Base-by-base conservation (phyloP, 768 basidiomycete species). In the Boletellus sp. region DNA sequence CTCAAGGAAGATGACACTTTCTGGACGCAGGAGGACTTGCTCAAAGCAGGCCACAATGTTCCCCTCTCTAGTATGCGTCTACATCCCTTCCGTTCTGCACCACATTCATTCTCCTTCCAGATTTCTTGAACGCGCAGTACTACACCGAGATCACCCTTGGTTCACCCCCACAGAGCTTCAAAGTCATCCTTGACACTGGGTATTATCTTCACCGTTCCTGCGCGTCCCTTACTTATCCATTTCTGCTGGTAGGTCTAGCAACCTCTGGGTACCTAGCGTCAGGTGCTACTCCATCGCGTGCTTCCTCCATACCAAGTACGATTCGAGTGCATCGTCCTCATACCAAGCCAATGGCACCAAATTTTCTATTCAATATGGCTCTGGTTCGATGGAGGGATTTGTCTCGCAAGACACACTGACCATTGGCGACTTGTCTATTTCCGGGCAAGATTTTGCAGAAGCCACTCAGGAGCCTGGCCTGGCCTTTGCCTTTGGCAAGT, bases 61-160 rank as follows among this genome's bases (percentile, higher is more conserved):
- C 95, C 96, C 54, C 77, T 99, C 39, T 85, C 78, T 62, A 96
- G 95, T 95, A 61, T 55, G 90, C 76, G 28, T 15, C 7, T 26
- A 16, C 31, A 17, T 32, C 35, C 28, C 26, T n/a, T 28, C 36
- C 57, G 6, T 28, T 39, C 20, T 28, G 24, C n/a, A 0, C 37
- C 35, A n/a, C 23, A 44, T 33, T 42, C 42, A 52, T 31, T 5
- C 19, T 31, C 22, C 31, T 47, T 19, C 16, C 48, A 96, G 94
- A 97, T 76, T 98, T 91, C 73, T 84, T 94, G 84, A 98, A 98
- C 67, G 94, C 96, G 32, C 94, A 99, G 69, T 98, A 99, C 72
- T 99, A 80, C 66, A 79, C 93, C 17, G 88, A 93, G 54, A 95
- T 98, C 52, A 64, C 75, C 1, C 67, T 97, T 47, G 95, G 95